Base-by-base conservation (phyloP, 768 basidiomycete genomes). In the Trametes villosa region DNA sequence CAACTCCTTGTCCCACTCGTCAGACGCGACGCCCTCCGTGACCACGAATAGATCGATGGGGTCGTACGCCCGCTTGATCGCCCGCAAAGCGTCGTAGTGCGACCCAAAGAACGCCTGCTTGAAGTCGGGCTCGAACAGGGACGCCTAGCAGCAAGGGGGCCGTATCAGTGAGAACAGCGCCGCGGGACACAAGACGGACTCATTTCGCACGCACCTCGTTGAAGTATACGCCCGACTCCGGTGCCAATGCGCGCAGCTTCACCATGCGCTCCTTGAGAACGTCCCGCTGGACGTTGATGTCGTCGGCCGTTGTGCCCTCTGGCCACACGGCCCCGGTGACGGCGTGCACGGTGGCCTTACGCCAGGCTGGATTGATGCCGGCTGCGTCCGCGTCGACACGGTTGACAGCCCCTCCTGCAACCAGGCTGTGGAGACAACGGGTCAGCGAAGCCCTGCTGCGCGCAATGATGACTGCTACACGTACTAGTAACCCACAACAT, bases 151-250 rank as follows among this genome's bases (percentile, higher is more conserved):
- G 7, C n/a, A n/a, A n/a, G n/a, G 24, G 9, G 26, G 13, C 22
- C n/a, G n/a, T n/a, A n/a, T n/a, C n/a, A n/a, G n/a, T 38, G n/a
- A n/a, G n/a, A n/a, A n/a, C n/a, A n/a, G n/a, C n/a, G n/a, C n/a
- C n/a, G n/a, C n/a, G n/a, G n/a, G n/a, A n/a, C n/a, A n/a, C n/a
- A n/a, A n/a, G n/a, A n/a, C n/a, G n/a, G n/a, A n/a, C n/a, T n/a
- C n/a, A n/a, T n/a, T n/a, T n/a, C n/a, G n/a, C n/a, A n/a, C 73
- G 22, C 24, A 78, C 82, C 76, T 85, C 82, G 62, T 83, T 81
- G 45, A 81, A 73, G 66, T 84, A 82, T 2, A 81, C 73, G 4
- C 78, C 81, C 6, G 70, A 68, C 9, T 66, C 44, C 1, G 74
- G 73, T 1, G 69, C 65, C 9, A 78, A 61, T 24, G 75, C 75